Evolutionary conservation across 768 basidiomycete species (phyloP).

Genomic region (Suillus alpinus): DNA sequence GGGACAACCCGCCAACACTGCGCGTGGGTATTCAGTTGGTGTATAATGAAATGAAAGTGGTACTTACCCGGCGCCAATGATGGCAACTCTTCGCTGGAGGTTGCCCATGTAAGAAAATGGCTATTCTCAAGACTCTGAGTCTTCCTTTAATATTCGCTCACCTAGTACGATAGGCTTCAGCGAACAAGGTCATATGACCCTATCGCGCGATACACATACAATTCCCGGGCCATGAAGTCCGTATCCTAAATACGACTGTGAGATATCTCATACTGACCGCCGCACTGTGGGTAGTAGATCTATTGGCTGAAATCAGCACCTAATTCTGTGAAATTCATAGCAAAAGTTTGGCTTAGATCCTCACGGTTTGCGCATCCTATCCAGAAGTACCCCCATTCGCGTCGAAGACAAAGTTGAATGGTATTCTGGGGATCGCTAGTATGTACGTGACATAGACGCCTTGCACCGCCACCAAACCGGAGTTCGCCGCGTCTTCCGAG

Average conservation of each 20-base stretch:
- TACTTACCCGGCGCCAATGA: slow-evolving; percentile 22
- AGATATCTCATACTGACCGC: background rate
- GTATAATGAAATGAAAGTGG: background rate
- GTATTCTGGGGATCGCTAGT: background rate
- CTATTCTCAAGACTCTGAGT: background rate
- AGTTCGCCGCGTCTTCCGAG: background rate
- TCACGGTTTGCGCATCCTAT: background rate
- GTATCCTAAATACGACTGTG: background rate
- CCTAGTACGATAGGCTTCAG: background rate
- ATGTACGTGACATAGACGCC: too few relatives aligned
- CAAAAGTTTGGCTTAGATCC: background rate
- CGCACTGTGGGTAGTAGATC: too few relatives aligned
- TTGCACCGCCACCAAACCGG: slow-evolving; percentile 1
- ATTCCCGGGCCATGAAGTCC: background rate
- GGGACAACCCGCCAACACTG: slow-evolving; percentile 42
- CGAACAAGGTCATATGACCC: background rate
- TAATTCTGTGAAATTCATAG: too few relatives aligned
- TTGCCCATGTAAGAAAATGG: background rate
- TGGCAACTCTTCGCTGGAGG: slow-evolving; percentile 14
- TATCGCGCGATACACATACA: background rate
- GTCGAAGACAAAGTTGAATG: background rate
- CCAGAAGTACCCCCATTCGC: too few relatives aligned
- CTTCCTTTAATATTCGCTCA: background rate
- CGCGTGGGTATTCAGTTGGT: background rate
- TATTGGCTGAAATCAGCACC: too few relatives aligned